Evolutionary conservation across 2,329 filamentous ascomycete genomes (phyloP).

Genomic region (Epicoccum nigrum): DNA sequence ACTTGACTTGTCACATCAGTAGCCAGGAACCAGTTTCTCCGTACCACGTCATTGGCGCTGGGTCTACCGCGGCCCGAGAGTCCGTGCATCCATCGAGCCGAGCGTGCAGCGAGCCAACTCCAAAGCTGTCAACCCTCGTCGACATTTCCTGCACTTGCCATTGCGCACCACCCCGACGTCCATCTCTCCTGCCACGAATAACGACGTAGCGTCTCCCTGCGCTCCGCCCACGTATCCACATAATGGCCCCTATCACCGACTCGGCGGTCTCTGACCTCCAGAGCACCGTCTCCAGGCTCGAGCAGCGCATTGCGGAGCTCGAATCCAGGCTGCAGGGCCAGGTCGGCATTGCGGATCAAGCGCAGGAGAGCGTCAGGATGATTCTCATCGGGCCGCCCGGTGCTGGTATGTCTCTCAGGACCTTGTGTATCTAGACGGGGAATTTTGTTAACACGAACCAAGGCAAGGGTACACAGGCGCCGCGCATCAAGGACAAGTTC

Average conservation of each 20-base stretch:
- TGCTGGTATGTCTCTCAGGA: slow-evolving; percentile 72
- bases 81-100: slow-evolving; percentile 20
- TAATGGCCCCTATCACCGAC: slow-evolving; percentile 89
- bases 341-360: slow-evolving; percentile 42
- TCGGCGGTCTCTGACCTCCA: slow-evolving; percentile 81
- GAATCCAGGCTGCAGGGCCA: slow-evolving; percentile 69
- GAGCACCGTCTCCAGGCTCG: slow-evolving; percentile 80
- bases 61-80: slow-evolving; percentile 9
- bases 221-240: slow-evolving; percentile 24
- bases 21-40: slow-evolving; percentile 16
- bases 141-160: slow-evolving; percentile 27
- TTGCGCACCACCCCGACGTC: slow-evolving; percentile 27
- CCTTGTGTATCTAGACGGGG: not conserved
- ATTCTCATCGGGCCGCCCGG: slow-evolving; percentile 97
- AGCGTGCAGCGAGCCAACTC: slow-evolving; percentile 19
- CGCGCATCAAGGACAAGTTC: slow-evolving; percentile 97
- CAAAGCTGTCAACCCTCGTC: slow-evolving; percentile 19
- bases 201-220: slow-evolving; percentile 16
- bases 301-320: slow-evolving; percentile 83
- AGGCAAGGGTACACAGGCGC: slow-evolving; percentile 99
- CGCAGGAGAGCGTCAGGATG: slow-evolving; percentile 79
- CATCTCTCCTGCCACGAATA: slow-evolving; percentile 20
- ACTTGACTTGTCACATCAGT: not conserved
- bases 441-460: slow-evolving; percentile 35
- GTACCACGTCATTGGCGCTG: slow-evolving; percentile 21